Conservation (phyloP, 2,329 filamentous ascomycete genomes). For the Paramyrothecium roridum region DNA sequence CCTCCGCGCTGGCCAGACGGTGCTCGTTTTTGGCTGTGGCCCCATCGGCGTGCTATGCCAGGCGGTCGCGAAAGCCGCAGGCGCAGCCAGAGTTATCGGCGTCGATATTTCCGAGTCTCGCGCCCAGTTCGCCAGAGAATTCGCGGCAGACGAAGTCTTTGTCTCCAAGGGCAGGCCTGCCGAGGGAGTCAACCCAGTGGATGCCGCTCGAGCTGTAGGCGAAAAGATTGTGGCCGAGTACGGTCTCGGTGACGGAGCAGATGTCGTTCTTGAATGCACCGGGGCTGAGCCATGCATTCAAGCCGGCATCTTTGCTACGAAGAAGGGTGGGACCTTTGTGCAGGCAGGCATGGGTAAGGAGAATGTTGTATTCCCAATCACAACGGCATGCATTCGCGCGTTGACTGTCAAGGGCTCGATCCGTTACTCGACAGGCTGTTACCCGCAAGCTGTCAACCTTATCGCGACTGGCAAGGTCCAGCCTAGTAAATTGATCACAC, state of each 20-base stretch:
- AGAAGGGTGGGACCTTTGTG: constrained; percentile 46
- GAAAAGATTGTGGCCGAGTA: constrained; percentile 33
- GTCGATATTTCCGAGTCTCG: constrained; percentile 39
- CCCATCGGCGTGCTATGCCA: constrained; percentile 44
- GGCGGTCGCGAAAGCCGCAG: constrained; percentile 40
- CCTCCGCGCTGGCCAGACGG: constrained; percentile 33
- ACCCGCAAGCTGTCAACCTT: constrained; percentile 44
- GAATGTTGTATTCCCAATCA: constrained; percentile 50
- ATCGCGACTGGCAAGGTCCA: constrained; percentile 45
- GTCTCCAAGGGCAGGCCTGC: constrained; percentile 24
- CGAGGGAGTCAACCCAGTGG: constrained; percentile 26
- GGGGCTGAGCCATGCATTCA: constrained; percentile 45
- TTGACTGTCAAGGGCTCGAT: constrained; percentile 48
- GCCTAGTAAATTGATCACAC: constrained; percentile 29
- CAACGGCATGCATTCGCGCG: constrained; percentile 42
- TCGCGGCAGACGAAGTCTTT: constrained; percentile 39
- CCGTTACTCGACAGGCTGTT: constrained; percentile 47
- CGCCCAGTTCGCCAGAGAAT: constrained; percentile 33
- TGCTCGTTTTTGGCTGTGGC: constrained; percentile 45
- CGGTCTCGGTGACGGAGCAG: constrained; percentile 39
- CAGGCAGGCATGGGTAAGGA: constrained; percentile 50
- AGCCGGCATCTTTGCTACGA: constrained; percentile 38
- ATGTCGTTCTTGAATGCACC: constrained; percentile 47
- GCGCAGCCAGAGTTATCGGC: constrained; percentile 37
- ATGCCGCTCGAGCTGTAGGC: constrained; percentile 33